Percentiles rank a stretch among this genome's conserved stretches.
Conservation (phyloP, 768 basidiomycete species). For the Phlebiopsis gigantea region DNA sequence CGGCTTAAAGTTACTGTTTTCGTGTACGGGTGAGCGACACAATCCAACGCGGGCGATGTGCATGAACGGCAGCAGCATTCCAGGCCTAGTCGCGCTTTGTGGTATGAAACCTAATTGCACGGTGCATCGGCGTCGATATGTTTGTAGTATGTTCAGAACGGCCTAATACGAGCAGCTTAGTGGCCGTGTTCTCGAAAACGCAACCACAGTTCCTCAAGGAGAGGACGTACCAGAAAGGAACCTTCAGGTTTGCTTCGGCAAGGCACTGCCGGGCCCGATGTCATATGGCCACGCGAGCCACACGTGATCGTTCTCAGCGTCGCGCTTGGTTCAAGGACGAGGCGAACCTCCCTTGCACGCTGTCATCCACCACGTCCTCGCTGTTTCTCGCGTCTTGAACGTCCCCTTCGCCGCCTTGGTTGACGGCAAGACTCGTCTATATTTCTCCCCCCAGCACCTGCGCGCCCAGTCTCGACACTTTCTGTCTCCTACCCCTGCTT, state of each 20-base stretch:
- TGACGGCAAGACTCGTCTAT: neutral
- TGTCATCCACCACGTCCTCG: neutral
- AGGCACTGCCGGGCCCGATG: neutral
- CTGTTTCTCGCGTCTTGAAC: neutral
- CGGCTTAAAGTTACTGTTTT: neutral
- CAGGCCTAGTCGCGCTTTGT: no score
- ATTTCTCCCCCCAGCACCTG: neutral
- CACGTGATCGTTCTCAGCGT: slow-evolving; percentile 17
- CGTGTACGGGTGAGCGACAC: no score
- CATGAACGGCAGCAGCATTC: neutral
- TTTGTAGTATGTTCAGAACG: neutral
- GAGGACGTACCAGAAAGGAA: neutral
- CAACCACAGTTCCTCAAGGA: neutral
- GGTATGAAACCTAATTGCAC: neutral
- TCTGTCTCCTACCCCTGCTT: neutral
- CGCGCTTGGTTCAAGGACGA: slow-evolving; percentile 6
- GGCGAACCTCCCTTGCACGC: neutral
- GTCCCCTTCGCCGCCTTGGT: neutral
- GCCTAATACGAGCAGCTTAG: neutral
- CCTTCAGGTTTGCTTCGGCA: neutral
- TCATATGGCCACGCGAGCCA: slow-evolving; percentile 3
- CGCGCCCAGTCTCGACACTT: slow-evolving; percentile 1
- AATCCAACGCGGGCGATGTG: neutral
- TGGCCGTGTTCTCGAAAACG: neutral
- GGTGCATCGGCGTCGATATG: neutral